Conservation (phyloP, 176 grass and related monocot genomes). For the Elymus sibiricus region DNA sequence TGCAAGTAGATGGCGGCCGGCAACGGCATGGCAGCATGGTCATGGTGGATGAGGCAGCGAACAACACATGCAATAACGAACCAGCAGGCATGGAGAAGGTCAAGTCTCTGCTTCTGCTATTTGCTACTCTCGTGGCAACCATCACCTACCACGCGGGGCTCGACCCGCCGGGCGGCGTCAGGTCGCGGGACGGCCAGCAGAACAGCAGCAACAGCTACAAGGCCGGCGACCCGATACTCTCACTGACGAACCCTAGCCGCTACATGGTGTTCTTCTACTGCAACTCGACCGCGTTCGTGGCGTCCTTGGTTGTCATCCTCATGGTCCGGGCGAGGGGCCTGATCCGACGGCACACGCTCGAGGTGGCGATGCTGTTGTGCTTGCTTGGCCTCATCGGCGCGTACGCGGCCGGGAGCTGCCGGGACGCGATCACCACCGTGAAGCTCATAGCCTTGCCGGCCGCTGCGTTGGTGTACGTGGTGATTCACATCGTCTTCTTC, state of each 20-base stretch:
- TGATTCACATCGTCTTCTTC: not conserved
- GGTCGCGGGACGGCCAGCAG: too few relatives aligned
- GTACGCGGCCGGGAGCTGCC: constrained; percentile 18
- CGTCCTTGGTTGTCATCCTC: constrained; percentile 32
- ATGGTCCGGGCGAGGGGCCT: not conserved
- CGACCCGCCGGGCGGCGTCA: not conserved
- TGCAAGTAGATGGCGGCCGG: not conserved
- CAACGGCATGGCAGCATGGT: too few relatives aligned
- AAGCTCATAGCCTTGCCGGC: constrained; percentile 8
- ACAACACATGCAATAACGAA: not conserved
- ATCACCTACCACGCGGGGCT: constrained; percentile 59
- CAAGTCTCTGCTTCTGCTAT: not conserved
- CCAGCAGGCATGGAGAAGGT: not conserved
- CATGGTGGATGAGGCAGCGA: not conserved
- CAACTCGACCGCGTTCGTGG: constrained; percentile 32
- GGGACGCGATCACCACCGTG: not conserved
- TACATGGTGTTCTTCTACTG: constrained; percentile 35
- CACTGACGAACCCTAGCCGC: not conserved
- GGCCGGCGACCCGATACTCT: too few relatives aligned
- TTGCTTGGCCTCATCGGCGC: constrained; percentile 40
- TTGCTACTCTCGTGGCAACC: constrained; percentile 32
- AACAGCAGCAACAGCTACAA: too few relatives aligned
- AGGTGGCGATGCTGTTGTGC: constrained; percentile 14
- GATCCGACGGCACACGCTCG: not conserved
- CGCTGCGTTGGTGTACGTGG: not conserved